A percentile compares a stretch with the other conserved stretches of the same genome.
These are phyloP conservation scores for Boehmeria nivea DNA, from an alignment of 306 rosid genomes.

Conservation along the genomic window DNA sequence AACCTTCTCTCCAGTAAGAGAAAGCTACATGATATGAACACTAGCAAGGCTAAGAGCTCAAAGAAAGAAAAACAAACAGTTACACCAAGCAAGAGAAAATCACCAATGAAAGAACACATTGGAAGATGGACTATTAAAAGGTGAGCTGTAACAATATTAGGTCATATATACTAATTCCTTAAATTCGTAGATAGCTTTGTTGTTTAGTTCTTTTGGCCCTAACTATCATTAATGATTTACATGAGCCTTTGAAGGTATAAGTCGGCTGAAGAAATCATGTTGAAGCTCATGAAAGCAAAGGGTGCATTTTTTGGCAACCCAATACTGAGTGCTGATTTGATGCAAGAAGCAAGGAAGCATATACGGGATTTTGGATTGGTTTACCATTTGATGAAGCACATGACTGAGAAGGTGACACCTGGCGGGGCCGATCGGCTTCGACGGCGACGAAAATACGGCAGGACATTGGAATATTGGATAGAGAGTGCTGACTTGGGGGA, in stretches of 20 bases:
- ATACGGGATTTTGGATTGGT: slow-evolving; percentile 88
- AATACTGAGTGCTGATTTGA: slow-evolving; percentile 61
- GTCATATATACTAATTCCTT: neutral
- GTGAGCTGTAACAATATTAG: slow-evolving; percentile 7
- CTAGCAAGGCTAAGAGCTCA: slow-evolving; percentile 12
- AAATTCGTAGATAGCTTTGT: neutral
- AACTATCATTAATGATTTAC: neutral
- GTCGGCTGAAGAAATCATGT: slow-evolving; percentile 68
- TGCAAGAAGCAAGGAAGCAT: slow-evolving; percentile 69
- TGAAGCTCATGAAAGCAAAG: slow-evolving; percentile 66
- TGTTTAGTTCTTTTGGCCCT: neutral
- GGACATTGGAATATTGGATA: slow-evolving; percentile 91
- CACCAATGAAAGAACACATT: slow-evolving; percentile 28
- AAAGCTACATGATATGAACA: slow-evolving; percentile 20
- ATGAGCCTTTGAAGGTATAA: slow-evolving; percentile 49
- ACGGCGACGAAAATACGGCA: slow-evolving; percentile 75
- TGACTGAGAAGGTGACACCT: slow-evolving; percentile 85
- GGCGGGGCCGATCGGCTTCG: slow-evolving; percentile 72
- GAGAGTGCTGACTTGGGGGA: slow-evolving; percentile 77
- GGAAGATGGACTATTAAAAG: slow-evolving; percentile 53
- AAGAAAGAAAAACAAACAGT: slow-evolving; percentile 30
- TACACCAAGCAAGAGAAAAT: slow-evolving; percentile 29
- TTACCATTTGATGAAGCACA: slow-evolving; percentile 87
- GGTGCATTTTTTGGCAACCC: slow-evolving; percentile 60
- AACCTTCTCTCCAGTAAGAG: slow-evolving; percentile 30